Conservation (phyloP, 257 asterid genomes). For the Echites panduratus region DNA sequence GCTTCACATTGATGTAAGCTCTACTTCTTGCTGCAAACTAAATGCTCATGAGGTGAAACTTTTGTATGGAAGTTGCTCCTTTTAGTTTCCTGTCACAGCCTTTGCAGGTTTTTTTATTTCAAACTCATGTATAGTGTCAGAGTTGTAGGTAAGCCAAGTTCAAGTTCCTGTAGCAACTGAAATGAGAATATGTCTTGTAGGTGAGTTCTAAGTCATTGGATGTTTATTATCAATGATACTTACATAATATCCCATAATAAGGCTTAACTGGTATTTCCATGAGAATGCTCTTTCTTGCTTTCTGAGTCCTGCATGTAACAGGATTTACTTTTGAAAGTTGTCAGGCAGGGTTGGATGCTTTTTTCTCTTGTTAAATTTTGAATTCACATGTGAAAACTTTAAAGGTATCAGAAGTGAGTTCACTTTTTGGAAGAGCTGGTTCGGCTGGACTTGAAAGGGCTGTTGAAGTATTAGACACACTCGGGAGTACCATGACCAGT, state of each 20-base stretch:
- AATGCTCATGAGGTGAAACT: background rate
- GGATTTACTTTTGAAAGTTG: background rate
- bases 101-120: background rate
- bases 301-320: background rate
- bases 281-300: background rate
- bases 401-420: constrained; percentile 66
- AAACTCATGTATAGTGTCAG: background rate
- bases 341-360: background rate
- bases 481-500: constrained; percentile 53
- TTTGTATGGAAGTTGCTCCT: background rate
- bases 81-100: background rate
- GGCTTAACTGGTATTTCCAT: background rate
- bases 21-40: background rate
- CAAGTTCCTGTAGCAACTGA: background rate
- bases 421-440: constrained; percentile 43
- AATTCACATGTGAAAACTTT: constrained; percentile 7
- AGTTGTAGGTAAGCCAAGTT: background rate
- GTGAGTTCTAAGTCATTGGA: background rate
- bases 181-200: background rate
- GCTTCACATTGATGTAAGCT: background rate
- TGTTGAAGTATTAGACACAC: constrained; percentile 56
- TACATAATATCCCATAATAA: background rate
- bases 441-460: constrained; percentile 61
- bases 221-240: background rate
- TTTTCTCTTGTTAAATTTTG: background rate